phyloP scores from a whole-genome alignment of 331 rosid species.

The Rosa hybrid region DNA sequence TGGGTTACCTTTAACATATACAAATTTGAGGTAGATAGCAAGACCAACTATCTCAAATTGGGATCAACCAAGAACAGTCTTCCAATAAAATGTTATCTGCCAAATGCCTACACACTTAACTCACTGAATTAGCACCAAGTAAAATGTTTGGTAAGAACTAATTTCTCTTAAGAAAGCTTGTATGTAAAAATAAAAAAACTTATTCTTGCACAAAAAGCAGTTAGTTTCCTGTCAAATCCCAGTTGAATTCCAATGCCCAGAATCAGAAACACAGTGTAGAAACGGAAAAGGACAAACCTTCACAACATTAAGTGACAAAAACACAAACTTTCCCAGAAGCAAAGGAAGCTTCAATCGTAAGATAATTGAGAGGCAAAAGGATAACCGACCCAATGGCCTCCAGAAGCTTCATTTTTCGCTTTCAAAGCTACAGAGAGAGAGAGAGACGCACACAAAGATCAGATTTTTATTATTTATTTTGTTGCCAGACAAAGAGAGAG shows the following conservation, averaged over 20 bases:
- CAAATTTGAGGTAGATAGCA: neutral
- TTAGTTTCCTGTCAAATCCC: slow-evolving; percentile 3
- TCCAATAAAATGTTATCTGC: neutral
- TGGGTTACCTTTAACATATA: neutral
- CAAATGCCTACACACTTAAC: neutral
- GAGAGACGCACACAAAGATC: neutral
- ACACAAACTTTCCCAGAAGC: slow-evolving; percentile 18
- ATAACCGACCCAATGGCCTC: slow-evolving; percentile 5
- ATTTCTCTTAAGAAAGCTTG: neutral
- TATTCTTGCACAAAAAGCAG: neutral
- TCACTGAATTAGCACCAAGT: neutral
- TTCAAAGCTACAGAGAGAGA: slow-evolving; percentile 22
- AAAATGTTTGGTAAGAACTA: slow-evolving; percentile 3
- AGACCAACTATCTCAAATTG: neutral
- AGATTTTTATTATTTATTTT: neutral
- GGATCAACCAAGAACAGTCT: neutral
- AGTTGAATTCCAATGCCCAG: slow-evolving; percentile 10
- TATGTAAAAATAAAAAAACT: neutral
- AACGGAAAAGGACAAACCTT: neutral
- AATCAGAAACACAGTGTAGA: neutral
- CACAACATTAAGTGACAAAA: neutral
- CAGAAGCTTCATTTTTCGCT: slow-evolving; percentile 59
- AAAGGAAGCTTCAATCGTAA: neutral
- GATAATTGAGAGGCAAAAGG: neutral
- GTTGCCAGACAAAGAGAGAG: neutral